Conservation (phyloP, 2,329 filamentous ascomycete genomes). For the Beauveria medogensis region DNA sequence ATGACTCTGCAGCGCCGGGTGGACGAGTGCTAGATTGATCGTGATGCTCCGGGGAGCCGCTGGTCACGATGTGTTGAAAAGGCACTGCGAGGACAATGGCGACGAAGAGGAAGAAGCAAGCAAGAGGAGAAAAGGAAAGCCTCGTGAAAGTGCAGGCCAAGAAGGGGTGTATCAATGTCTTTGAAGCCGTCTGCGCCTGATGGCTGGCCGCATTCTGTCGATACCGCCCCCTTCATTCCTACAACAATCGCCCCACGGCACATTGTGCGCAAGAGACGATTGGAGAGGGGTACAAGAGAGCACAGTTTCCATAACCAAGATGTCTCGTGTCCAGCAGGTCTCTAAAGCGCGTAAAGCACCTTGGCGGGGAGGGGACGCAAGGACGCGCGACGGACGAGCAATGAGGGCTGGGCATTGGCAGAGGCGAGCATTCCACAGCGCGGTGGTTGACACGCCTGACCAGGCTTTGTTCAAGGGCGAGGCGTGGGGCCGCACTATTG, state of each 20-base stretch:
- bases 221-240: conserved; percentile 33
- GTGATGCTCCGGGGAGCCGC: conserved; percentile 12
- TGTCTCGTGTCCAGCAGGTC: conserved; percentile 20
- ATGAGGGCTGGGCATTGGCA: conserved; percentile 7
- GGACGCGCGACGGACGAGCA: neutral
- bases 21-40: conserved; percentile 15
- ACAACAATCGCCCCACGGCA: conserved; percentile 13
- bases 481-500: conserved; percentile 16
- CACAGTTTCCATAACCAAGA: conserved; percentile 21
- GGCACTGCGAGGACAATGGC: conserved; percentile 10
- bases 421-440: conserved; percentile 20
- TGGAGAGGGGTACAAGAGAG: conserved; percentile 9
- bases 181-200: conserved; percentile 13
- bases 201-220: conserved; percentile 21
- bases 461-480: conserved; percentile 14
- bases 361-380: neutral
- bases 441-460: conserved; percentile 12
- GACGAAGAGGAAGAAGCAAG: conserved; percentile 13
- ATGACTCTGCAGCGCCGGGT: conserved; percentile 13
- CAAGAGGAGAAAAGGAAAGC: conserved; percentile 12
- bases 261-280: conserved; percentile 5
- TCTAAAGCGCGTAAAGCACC: conserved; percentile 3
- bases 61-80: conserved; percentile 13
- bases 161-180: conserved; percentile 16
- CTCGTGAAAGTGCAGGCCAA: conserved; percentile 10